Base-by-base conservation (phyloP, 495 filamentous ascomycete genomes). In the Wilcoxina mikolae region DNA sequence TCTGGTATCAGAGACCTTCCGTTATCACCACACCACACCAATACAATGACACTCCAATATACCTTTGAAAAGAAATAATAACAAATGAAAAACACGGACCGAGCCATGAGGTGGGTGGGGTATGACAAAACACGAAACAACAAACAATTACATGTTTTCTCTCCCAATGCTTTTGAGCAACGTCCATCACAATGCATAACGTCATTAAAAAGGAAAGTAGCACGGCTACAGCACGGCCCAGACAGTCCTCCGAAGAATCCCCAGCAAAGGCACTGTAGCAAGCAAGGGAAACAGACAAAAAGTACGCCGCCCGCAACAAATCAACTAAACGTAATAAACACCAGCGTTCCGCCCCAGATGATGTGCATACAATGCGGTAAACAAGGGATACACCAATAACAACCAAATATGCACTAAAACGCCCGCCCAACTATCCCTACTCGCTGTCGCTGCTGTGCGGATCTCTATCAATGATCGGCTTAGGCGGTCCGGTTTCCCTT, bases 391-490 rank as follows among this genome's bases (percentile, higher is more conserved):
- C 10, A 20, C 17, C 20, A 4, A 20, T 43, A 43, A 43, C 10
- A 43, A 20, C 5, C 39, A 4, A 43, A 43, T 12, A 4, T 9
- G 39, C 39, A 4, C 10, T 20, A 4, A 43, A 20, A 20, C n/a
- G n/a, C n/a, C n/a, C n/a, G n/a, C n/a, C n/a, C 17, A 20, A 9
- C 39, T 9, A 43, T 43, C 17, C 20, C 9, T 10, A 43, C 45
- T 49, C 23, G 24, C 5, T 20, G 27, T 49, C 45, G 45, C 20
- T 49, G 22, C 24, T 31, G 33, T 62, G 60, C 11, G 51, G 45
- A 24, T 63, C 61, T 29, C 61, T 63, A 45, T 64, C 61, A 27
- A 64, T 64, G 35, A 64, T 51, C 17, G 60, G 61, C 22, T 50
- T 48, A 0, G 11, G 11, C 25, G 5, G 56, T 3, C 62, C 62